Conservation (phyloP, 805 yeast genomes). For the Yarrowia deformans region DNA sequence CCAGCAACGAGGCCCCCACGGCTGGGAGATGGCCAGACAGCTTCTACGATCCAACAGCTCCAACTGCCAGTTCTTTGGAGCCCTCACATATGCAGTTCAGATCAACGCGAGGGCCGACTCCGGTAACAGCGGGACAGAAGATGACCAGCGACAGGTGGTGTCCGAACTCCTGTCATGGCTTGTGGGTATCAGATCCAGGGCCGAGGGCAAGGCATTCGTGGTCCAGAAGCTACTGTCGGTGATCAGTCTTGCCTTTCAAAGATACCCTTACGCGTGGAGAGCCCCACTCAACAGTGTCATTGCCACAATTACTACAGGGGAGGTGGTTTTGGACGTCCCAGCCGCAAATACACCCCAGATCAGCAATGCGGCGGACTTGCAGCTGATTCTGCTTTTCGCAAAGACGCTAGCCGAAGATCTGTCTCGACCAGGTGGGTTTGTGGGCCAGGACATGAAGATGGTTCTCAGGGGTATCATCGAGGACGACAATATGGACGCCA, state of each 20-base stretch:
- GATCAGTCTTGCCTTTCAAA: conserved; percentile 58
- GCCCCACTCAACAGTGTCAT: conserved; percentile 48
- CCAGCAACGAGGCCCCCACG: conserved; percentile 64
- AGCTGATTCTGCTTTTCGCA: conserved; percentile 44
- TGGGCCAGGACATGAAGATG: conserved; percentile 31
- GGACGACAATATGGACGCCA: conserved; percentile 33
- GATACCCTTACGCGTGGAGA: conserved; percentile 52
- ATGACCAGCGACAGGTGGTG: conserved; percentile 40
- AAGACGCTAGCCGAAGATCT: conserved; percentile 47
- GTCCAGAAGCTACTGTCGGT: conserved; percentile 65
- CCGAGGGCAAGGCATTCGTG: conserved; percentile 52
- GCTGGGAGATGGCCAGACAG: conserved; percentile 63
- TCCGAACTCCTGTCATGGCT: conserved; percentile 44
- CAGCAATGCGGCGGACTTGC: conserved; percentile 27
- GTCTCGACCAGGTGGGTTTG: conserved; percentile 32
- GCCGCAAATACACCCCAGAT: neutral
- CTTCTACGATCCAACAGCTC: conserved; percentile 53
- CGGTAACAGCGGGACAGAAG: conserved; percentile 23
- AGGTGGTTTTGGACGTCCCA: conserved; percentile 11
- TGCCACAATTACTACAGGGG: conserved; percentile 37
- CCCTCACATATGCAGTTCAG: conserved; percentile 74
- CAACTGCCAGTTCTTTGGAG: conserved; percentile 72
- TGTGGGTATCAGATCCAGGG: conserved; percentile 27
- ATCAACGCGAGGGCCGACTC: conserved; percentile 49
- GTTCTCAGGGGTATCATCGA: conserved; percentile 28